Evolutionary conservation across 441 rosid genomes (phyloP).

Genomic region (Erysimum pusillum): DNA sequence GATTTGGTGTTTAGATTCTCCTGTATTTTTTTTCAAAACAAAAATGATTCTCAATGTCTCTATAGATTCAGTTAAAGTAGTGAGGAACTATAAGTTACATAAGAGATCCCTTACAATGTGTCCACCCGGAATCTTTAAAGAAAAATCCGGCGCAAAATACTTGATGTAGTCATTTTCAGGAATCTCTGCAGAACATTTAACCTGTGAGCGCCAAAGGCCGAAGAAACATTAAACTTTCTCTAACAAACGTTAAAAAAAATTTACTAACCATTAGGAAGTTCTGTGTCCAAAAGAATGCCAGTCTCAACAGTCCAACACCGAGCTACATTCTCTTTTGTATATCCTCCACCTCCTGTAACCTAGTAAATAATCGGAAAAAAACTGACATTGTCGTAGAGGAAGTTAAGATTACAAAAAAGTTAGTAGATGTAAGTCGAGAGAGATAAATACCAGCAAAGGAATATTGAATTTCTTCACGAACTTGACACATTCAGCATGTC

Average conservation of each 20-base stretch:
- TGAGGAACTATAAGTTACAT: conserved; percentile 18
- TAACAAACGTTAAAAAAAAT: not conserved
- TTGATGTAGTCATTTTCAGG: conserved; percentile 90
- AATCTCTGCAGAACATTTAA: conserved; percentile 70
- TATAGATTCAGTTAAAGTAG: not conserved
- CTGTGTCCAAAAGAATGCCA: conserved; percentile 88
- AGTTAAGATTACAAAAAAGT: not conserved
- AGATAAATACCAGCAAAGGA: conserved; percentile 80
- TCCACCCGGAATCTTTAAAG: conserved; percentile 86
- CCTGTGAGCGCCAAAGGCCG: not conserved
- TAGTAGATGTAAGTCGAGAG: conserved; percentile 30
- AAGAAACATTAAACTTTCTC: not conserved
- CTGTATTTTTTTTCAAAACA: conserved; percentile 51
- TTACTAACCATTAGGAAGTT: conserved; percentile 84
- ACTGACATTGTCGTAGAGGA: not conserved
- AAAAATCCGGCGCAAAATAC: conserved; percentile 88
- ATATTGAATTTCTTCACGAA: conserved; percentile 94
- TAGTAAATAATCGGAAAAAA: conserved; percentile 44
- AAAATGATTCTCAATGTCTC: conserved; percentile 24
- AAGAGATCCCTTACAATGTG: conserved; percentile 68
- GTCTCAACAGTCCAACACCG: conserved; percentile 99
- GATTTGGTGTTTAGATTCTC: conserved; percentile 92
- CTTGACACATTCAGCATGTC: conserved; percentile 96
- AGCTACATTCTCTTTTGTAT: conserved; percentile 98
- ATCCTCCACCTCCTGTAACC: conserved; percentile 99